Evolutionary conservation across 108 stramenopile genomes (phyloP), one percentile per base, ranked within the genome.

Genomic region (Skeletonema grethae): DNA sequence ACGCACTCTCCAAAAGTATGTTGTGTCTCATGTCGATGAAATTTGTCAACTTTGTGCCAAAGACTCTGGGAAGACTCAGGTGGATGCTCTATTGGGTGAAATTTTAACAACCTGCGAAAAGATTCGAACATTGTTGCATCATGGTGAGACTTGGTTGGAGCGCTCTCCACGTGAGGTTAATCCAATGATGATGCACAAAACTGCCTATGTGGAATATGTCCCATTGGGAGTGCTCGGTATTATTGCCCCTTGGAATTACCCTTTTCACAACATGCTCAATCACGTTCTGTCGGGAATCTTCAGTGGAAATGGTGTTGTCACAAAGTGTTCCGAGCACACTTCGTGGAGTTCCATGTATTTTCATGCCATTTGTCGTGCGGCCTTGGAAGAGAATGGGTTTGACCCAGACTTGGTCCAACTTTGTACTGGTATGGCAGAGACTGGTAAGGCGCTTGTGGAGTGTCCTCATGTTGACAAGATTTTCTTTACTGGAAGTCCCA

Each of bases 201-300:
- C 70, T 12, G 97, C 95, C 25, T 90, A 94, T 71, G 97, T 99
- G 12, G 97, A 99, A 73, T 99, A 97, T 77, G 93, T 95, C 13
- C 99, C 99, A 0, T 45, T 98, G 45, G 99, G 99, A 10, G 93
- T 99, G 38, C 77, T 99, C 43, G 98, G 96, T 0, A 90, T 97
- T 55, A 98, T 99, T 73, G 99, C 97, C 6, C 99, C 99, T 6
- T 99, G 98, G 98, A 99, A 99, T 70, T 99, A 99, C 83, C 98
- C 98, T 25, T 98, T 97, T 79, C 97, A 98, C 82, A 98, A 98
- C 80, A 78, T 97, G 86, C 80, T 97, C 46, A 99, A 99, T 84
- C 99, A 97, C 80, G 88, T 99, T 32, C 79, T 97, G 48, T 92
- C 95, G 36, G 98, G 97, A 1, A 69, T 99, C 22, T 97, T 99